These are phyloP conservation scores for Fusarium dlaminii DNA, from an alignment of 2,329 filamentous ascomycete genomes.

Conservation along the genomic window DNA sequence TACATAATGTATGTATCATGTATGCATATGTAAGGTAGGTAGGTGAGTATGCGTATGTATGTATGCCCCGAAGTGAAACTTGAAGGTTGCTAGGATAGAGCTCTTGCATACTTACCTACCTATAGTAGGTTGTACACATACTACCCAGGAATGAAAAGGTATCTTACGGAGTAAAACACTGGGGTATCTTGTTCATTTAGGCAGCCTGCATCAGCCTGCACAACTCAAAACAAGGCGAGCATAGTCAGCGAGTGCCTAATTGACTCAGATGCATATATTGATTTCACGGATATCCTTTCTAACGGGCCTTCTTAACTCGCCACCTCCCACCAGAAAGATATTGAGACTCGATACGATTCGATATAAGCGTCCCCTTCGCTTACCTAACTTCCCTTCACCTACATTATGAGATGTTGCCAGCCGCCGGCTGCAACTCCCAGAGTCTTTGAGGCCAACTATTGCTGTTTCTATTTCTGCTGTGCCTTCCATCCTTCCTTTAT, in stretches of 20 bases:
- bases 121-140: neutral
- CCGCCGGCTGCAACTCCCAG: conserved; percentile 15
- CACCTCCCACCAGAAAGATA: conserved; percentile 25
- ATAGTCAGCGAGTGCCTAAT: conserved; percentile 18
- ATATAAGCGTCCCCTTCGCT: conserved; percentile 11
- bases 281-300: conserved; percentile 22
- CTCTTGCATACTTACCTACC: neutral
- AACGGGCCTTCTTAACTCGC: conserved; percentile 38
- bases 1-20: conserved; percentile 1
- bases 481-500: neutral
- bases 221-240: conserved; percentile 8
- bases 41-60: neutral
- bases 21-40: neutral
- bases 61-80: conserved; percentile 8
- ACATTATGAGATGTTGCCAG: conserved; percentile 22
- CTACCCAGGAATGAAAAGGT: neutral
- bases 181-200: conserved; percentile 21
- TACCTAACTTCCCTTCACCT: conserved; percentile 10
- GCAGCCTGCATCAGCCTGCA: conserved; percentile 22
- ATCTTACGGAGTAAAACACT: neutral
- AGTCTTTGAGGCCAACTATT: conserved; percentile 33
- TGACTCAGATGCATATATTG: conserved; percentile 25
- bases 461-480: conserved; percentile 8
- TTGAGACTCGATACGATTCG: conserved; percentile 17
- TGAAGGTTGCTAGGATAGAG: neutral